Evolutionary conservation across 108 stramenopile genomes (phyloP).

Genomic region (Cyclostephanos tholiformis): DNA sequence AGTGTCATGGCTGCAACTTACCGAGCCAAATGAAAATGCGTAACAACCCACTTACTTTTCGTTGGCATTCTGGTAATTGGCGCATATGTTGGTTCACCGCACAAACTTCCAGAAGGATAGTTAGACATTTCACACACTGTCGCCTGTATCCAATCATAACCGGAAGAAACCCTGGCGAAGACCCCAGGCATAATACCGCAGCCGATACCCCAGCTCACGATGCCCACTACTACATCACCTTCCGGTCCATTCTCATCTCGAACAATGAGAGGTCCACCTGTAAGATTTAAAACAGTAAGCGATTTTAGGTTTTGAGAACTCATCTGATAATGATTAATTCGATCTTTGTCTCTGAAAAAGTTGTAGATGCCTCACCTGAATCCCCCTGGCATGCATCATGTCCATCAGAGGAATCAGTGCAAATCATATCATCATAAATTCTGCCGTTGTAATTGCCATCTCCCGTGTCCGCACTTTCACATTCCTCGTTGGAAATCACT

Average conservation of each 20-base stretch:
- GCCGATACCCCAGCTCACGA: conserved; percentile 57
- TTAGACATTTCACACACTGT: conserved; percentile 30
- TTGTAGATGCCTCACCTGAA: neutral
- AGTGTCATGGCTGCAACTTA: neutral
- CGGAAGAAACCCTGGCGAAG: conserved; percentile 27
- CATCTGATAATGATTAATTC: neutral
- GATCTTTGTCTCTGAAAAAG: neutral
- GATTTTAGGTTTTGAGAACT: neutral
- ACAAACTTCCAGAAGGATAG: conserved; percentile 14
- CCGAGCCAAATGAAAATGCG: neutral
- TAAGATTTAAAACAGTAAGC: neutral
- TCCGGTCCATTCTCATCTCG: neutral
- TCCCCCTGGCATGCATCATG: conserved; percentile 56
- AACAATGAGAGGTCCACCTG: conserved; percentile 50
- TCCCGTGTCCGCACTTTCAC: conserved; percentile 15
- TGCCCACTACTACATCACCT: conserved; percentile 48
- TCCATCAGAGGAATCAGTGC: conserved; percentile 23
- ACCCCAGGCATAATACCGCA: conserved; percentile 64
- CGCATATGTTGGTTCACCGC: neutral
- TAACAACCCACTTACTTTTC: neutral
- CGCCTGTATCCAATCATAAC: conserved; percentile 45
- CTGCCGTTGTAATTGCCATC: conserved; percentile 18
- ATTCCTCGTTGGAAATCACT: conserved; percentile 35
- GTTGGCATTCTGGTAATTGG: neutral
- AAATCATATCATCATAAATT: conserved; percentile 54